Evolutionary conservation across 2,329 filamentous ascomycete species (phyloP).

Genomic region (Xenoacremonium recifei): DNA sequence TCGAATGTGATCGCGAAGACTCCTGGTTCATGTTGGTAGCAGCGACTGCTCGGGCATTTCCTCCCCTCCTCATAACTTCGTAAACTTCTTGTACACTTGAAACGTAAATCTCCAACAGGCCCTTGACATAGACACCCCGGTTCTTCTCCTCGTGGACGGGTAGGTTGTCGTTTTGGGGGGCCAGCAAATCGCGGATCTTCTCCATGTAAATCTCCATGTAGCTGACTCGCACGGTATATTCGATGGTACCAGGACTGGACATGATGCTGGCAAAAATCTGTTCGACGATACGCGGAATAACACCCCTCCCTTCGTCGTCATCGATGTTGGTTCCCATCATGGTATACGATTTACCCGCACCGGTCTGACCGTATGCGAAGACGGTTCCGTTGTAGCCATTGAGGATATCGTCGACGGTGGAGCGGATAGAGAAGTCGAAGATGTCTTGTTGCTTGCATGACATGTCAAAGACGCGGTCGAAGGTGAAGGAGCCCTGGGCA

Average conservation of each 20-base stretch:
- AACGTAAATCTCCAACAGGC: conserved; percentile 90
- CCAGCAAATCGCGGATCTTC: conserved; percentile 87
- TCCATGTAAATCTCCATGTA: conserved; percentile 99
- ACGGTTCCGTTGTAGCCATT: conserved; percentile 99
- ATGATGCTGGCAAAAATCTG: conserved; percentile 97
- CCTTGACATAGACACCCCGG: conserved; percentile 94
- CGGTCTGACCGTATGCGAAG: conserved; percentile 97
- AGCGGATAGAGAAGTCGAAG: conserved; percentile 95
- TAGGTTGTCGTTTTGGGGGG: conserved; percentile 91
- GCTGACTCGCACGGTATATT: conserved; percentile 97
- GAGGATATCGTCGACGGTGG: conserved; percentile 95
- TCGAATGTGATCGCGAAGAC: conserved; percentile 96
- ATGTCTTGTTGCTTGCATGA: conserved; percentile 85
- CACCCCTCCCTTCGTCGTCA: conserved; percentile 82
- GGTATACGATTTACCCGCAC: conserved; percentile 97
- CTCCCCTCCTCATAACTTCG: conserved; percentile 92
- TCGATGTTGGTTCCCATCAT: conserved; percentile 86
- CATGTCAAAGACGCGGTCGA: conserved; percentile 98
- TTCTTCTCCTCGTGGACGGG: conserved; percentile 98
- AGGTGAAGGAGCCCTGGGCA: conserved; percentile 84
- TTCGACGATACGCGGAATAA: conserved; percentile 95
- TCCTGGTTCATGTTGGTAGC: conserved; percentile 99
- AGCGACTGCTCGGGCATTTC: conserved; percentile 83
- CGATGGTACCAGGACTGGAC: conserved; percentile 86
- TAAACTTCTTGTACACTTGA: conserved; percentile 95